Evolutionary conservation across 345 rosid genomes (phyloP).

Genomic region (Dipteronia dyeriana): DNA sequence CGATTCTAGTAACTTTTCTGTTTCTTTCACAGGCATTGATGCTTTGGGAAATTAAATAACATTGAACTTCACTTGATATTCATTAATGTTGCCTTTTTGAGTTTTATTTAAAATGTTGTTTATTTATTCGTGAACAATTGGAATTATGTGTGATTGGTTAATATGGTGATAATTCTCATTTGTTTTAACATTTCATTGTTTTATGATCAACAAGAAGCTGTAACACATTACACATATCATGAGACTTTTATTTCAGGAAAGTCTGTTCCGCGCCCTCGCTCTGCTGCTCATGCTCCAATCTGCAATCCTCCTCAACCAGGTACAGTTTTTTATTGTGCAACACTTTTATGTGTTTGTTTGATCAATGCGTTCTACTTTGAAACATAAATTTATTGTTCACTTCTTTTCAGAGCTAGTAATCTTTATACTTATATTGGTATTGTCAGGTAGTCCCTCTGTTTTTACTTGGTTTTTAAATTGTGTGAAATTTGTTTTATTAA

Average conservation of each 20-base stretch:
- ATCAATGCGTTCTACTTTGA: background rate
- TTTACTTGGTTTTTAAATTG: background rate
- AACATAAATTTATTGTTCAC: too few species aligned
- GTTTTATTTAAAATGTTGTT: background rate
- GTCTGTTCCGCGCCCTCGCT: conserved; percentile 9
- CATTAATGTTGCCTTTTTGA: too few species aligned
- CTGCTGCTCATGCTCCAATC: background rate
- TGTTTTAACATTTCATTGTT: background rate
- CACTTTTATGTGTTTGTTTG: background rate
- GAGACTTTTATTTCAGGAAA: conserved; percentile 8
- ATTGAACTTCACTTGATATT: background rate
- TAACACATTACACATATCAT: background rate
- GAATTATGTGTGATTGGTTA: background rate
- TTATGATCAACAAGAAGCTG: background rate
- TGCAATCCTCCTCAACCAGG: conserved; percentile 18
- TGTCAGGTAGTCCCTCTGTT: background rate
- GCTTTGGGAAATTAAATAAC: too few species aligned
- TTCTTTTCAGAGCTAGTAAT: background rate
- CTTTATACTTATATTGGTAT: background rate
- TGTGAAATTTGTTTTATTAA: background rate
- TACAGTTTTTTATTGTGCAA: too few species aligned
- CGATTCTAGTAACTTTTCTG: too few species aligned
- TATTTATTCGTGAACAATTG: background rate
- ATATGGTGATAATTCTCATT: background rate
- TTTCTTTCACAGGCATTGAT: too few species aligned